Base-by-base conservation (phyloP, 805 yeast genomes). In the Middelhovenomyces tepae region DNA sequence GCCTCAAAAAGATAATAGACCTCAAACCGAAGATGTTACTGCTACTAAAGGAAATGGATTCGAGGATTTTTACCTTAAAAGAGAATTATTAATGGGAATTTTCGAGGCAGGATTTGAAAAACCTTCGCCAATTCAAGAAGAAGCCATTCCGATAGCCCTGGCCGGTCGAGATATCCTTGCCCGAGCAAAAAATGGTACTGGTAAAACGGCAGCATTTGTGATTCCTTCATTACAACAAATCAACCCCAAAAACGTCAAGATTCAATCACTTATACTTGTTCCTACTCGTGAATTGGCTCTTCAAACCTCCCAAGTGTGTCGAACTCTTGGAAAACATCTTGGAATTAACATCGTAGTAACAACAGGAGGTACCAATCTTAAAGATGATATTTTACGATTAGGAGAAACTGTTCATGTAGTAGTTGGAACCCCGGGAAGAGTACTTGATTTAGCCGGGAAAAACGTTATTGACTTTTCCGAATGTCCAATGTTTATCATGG, bases 71-170 rank as follows among this genome's bases (percentile, higher is more conserved):
- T 78, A 76, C 51, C 72, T 91, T 48, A 86, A 85, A 58, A 76
- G 98, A 60, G 95, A 91, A 54, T 69, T 91, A 39, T 65, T 91
- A 54, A 91, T 91, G 98, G 98, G 98, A 22, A 89, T 91, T 45
- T 91, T 87, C 57, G 98, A 91, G 60, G 97, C 97, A 1, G 98
- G 98, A 31, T 91, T 91, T 54, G 98, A 91, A 58, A 85, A 82
- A 53, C 98, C 98, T 4, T 83, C 95, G 19, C 98, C 98, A 13
- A 86, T 91, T 54, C 98, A 91, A 61, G 96, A 89, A 61, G 97
- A 87, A 57, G 75, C 94, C 5, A 91, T 91, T 37, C 98, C 98
- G 2, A 84, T 85, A 51, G 95, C 96, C 1, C 69, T 91, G 28
- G 79, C 91, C 36, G 97, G 97, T 33, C 77, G 95, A 62, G 98